Base-by-base conservation (phyloP, 208 protist species). In the Trypanosoma vivax region DNA sequence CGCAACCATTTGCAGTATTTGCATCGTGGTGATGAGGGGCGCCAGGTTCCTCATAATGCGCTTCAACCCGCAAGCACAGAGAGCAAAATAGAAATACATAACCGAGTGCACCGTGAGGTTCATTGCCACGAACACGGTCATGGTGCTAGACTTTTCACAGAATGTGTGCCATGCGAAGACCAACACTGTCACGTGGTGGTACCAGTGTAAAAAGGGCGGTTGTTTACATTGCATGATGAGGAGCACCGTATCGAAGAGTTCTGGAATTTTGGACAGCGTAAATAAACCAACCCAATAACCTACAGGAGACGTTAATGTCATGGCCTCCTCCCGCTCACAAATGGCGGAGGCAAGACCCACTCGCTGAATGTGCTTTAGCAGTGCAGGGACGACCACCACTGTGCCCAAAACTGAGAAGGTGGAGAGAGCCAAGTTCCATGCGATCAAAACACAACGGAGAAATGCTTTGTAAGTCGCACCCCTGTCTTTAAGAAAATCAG, bases 31-130 rank as follows among this genome's bases (percentile, higher is more conserved):
- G 56, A 96, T 91, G 39, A 88, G 16, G 5, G 83, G 74, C 0
- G 89, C 85, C 47, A 93, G 59, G 33, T 73, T 70, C 47, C 85
- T 77, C 39, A 88, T 64, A n/a, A 70, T 54, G 18, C 69, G 47
- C 65, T 77, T 73, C 35, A 70, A 53, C 9, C 81, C 80, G 27
- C 65, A 72, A 1, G 76, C 67, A 51, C 75, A 81, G 45, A 94
- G 40, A 10, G 85, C 80, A 62, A 95, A 98, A 72, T 97, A 98
- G 3, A 72, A 56, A 70, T 97, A 97, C 92, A 97, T 97, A 62
- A 96, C 60, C 3, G 76, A 69, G 77, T 97, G 94, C 30, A 97
- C 89, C 5, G 45, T 54, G 70, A 90, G 88, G 72, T 97, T 97
- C 86, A 97, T 93, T 21, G 68, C 57, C 13, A 79, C 78, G 31